Base-by-base conservation (phyloP, 306 rosid genomes). In the Cicer arietinum region DNA sequence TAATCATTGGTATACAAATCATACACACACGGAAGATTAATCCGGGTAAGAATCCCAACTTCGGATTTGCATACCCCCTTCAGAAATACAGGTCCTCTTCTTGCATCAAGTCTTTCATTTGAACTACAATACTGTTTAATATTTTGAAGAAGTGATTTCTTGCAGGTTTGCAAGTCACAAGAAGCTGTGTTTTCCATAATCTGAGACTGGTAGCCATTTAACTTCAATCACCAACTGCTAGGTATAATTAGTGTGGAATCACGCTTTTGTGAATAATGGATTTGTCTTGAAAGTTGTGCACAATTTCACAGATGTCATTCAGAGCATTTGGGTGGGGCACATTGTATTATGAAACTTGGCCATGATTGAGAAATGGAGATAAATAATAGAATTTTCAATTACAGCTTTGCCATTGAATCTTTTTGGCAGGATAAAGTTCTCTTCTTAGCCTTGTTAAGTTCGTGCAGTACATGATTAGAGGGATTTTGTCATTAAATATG, bases 311-410 rank as follows among this genome's bases (percentile, higher is more conserved):
- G 18, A 53, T 41, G 13, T 54, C 76, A 54, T 41, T 53, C 52
- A 71, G 8, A 71, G 41, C 18, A 47, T 35, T 25, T 2, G 30
- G 30, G 30, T 25, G 30, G 25, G 30, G 74, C 43, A 40, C 35
- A 67, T 16, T 51, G 50, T 51, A 69, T 35, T 69, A 39, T 50
- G 61, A 42, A 69, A 69, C 52, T 69, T 39, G 35, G 75, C 41
- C 22, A 37, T 52, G 51, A 46, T n/a, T 69, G 11, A 69, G 39
- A 69, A 53, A 39, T 53, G 39, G 40, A 30, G 75, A 51, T 39
- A 53, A 52, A 53, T 16, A 10, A 52, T 6, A 51, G 61, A 54
- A 52, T 14, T 60, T 47, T 61, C 35, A 16, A 11, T 20, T 25
- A 47, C 40, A 47, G 25, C 22, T 30, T 46, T 60, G 40, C 2